These are phyloP conservation scores for Debaryomyces castellii DNA, from an alignment of 805 yeast genomes.

Conservation along the genomic window DNA sequence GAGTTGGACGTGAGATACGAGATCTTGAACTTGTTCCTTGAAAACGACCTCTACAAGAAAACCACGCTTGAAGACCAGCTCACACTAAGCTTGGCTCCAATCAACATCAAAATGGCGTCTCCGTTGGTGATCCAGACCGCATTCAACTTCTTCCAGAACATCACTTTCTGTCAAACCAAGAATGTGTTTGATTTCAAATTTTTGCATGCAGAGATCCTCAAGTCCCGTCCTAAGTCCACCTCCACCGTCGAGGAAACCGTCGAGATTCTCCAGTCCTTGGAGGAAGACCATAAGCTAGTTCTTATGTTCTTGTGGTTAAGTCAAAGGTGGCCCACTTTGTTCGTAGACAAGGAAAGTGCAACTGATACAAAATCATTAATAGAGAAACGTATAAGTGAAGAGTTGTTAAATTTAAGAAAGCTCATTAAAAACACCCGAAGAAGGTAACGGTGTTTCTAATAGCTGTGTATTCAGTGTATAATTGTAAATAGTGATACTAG, in stretches of 20 bases:
- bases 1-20: conserved; percentile 38
- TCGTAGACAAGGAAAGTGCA: conserved; percentile 77
- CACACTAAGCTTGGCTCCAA: conserved; percentile 61
- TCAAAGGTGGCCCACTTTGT: conserved; percentile 80
- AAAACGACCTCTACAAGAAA: conserved; percentile 20
- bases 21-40: conserved; percentile 45
- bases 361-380: conserved; percentile 64
- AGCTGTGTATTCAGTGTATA: neutral
- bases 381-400: conserved; percentile 59
- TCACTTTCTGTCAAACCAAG: conserved; percentile 53
- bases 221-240: conserved; percentile 16
- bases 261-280: conserved; percentile 39
- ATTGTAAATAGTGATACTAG: neutral
- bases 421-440: conserved; percentile 12
- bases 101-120: conserved; percentile 32
- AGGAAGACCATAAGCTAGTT: conserved; percentile 65
- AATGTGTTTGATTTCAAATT: conserved; percentile 54
- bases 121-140: conserved; percentile 42
- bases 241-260: conserved; percentile 20
- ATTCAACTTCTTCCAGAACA: conserved; percentile 48
- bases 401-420: conserved; percentile 33
- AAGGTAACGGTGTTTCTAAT: neutral
- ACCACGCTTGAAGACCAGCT: conserved; percentile 56
- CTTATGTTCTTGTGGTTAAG: conserved; percentile 81
- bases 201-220: conserved; percentile 24